phyloP scores from a whole-genome alignment of 768 basidiomycete species.

The Pilatotrama ljubarskyi region DNA sequence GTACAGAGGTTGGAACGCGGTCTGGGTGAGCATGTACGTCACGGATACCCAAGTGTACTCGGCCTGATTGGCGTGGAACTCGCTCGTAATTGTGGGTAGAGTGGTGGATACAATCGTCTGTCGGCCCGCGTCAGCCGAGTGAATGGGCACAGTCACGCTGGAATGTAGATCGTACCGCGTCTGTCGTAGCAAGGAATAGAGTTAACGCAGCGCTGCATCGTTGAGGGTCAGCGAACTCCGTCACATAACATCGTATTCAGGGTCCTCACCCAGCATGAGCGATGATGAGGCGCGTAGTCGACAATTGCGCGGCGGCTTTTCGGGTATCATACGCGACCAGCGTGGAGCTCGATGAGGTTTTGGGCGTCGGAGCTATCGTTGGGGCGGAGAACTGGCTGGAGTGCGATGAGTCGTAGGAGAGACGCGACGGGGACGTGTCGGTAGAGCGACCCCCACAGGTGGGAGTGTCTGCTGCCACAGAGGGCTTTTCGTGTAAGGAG shows the following conservation, averaged over 20 bases:
- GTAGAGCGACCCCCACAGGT: neutral
- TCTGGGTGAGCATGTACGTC: slow-evolving; percentile 84
- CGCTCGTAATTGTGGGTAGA: slow-evolving; percentile 75
- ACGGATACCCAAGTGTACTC: slow-evolving; percentile 89
- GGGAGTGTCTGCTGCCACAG: neutral
- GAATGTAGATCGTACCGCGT: slow-evolving; percentile 53
- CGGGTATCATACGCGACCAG: slow-evolving; percentile 23
- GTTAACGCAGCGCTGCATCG: slow-evolving; percentile 67
- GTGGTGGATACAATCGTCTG: slow-evolving; percentile 80
- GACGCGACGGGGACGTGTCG: neutral
- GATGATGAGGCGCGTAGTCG: slow-evolving; percentile 56
- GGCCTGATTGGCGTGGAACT: slow-evolving; percentile 63
- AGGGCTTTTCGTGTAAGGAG: slow-evolving; percentile 8
- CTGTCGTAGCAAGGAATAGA: slow-evolving; percentile 84
- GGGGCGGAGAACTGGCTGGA: slow-evolving; percentile 12
- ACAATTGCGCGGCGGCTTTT: slow-evolving; percentile 34
- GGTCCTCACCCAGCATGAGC: slow-evolving; percentile 66
- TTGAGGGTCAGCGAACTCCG: slow-evolving; percentile 13
- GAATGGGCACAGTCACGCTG: slow-evolving; percentile 27
- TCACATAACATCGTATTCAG: neutral
- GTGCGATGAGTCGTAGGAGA: slow-evolving; percentile 13
- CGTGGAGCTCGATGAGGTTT: slow-evolving; percentile 24
- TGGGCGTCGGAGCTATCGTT: slow-evolving; percentile 14
- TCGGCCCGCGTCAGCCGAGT: slow-evolving; percentile 16
- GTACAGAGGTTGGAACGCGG: slow-evolving; percentile 82